Percentiles rank a stretch among this genome's conserved stretches.
Evolutionary conservation across 2,329 filamentous ascomycete genomes (phyloP).

Genomic region (Pseudogymnoascus sp.): DNA sequence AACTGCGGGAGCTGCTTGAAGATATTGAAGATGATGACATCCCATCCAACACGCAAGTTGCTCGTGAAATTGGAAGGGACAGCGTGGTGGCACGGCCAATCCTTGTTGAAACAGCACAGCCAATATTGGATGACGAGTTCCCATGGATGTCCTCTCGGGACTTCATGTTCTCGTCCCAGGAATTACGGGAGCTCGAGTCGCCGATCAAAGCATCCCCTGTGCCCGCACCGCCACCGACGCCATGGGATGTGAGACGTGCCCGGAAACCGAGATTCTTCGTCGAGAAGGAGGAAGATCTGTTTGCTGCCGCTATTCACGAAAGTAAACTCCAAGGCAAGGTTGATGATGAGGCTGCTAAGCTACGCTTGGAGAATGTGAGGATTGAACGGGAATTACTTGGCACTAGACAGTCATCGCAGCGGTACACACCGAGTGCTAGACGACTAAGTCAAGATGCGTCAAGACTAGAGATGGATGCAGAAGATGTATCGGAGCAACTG

Average conservation of each 20-base stretch:
- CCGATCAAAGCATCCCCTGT: slow-evolving; percentile 14
- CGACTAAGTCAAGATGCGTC: background rate
- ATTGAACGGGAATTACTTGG: background rate
- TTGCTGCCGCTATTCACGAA: slow-evolving; percentile 21
- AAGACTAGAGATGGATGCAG: background rate
- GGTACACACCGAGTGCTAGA: background rate
- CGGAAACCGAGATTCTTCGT: slow-evolving; percentile 19
- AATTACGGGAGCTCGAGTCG: slow-evolving; percentile 36
- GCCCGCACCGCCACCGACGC: background rate
- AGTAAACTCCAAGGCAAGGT: slow-evolving; percentile 11
- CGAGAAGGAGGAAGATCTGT: slow-evolving; percentile 23
- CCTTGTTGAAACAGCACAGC: background rate
- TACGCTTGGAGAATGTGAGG: slow-evolving; percentile 1
- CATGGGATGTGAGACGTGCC: background rate
- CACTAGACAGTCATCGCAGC: background rate
- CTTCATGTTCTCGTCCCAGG: slow-evolving; percentile 38
- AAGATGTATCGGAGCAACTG: background rate
- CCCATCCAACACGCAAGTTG: slow-evolving; percentile 19
- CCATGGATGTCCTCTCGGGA: slow-evolving; percentile 29
- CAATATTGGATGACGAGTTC: background rate
- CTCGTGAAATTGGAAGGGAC: slow-evolving; percentile 17
- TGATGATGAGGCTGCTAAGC: background rate
- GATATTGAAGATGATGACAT: slow-evolving; percentile 25
- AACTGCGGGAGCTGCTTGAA: slow-evolving; percentile 43
- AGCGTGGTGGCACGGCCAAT: background rate